Base-by-base conservation (phyloP, 2,329 filamentous ascomycete species). In the Pseudopyrenochaeta lycopersici region DNA sequence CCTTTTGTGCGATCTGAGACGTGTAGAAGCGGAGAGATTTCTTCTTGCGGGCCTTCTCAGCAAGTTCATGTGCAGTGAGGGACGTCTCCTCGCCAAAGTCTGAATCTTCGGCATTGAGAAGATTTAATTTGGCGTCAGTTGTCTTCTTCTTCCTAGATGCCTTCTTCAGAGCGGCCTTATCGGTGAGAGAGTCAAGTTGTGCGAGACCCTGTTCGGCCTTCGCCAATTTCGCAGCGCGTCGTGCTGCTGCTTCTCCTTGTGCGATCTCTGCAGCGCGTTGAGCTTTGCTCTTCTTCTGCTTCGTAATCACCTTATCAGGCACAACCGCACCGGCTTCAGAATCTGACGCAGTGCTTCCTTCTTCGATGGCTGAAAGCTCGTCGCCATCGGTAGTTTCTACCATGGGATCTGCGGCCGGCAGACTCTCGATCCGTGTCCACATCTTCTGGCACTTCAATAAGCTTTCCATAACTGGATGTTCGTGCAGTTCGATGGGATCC, bases 1-100 rank as follows among this genome's bases (percentile, higher is more conserved):
- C 88, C 78, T 97, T 98, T 75, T 98, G 94, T 23, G 91, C 90
- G 62, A 99, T 95, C 74, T 99, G 95, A 2, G 93, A 97, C 2
- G 96, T 98, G 84, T 99, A 99, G 82, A 99, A 99, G 58, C 92
- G 90, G 52, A 99, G 85, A 60, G 87, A 92, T 82, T 96, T 97
- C 83, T 95, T 97, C 76, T 90, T 90, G 54, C 87, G 85, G 0
- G 89, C 90, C 78, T 99, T 99, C 68, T 96, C 91, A 36, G 90
- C 90, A 1, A 91, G 89, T 56, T 94, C 88, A 56, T 88, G 84
- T 10, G 88, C 87, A 48, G 92, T 91, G 53, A 98, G 84, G 3
- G 82, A 80, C 14, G 91, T 89, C 73, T 97, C 92, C 68, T 99
- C 95, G 65, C 94, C 95, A 72, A 99, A 94, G 80, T 99, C 95